Percentiles rank a stretch among this genome's conserved stretches.
phyloP scores from a whole-genome alignment of 2,329 filamentous ascomycete species.

The Fusarium sp. region DNA sequence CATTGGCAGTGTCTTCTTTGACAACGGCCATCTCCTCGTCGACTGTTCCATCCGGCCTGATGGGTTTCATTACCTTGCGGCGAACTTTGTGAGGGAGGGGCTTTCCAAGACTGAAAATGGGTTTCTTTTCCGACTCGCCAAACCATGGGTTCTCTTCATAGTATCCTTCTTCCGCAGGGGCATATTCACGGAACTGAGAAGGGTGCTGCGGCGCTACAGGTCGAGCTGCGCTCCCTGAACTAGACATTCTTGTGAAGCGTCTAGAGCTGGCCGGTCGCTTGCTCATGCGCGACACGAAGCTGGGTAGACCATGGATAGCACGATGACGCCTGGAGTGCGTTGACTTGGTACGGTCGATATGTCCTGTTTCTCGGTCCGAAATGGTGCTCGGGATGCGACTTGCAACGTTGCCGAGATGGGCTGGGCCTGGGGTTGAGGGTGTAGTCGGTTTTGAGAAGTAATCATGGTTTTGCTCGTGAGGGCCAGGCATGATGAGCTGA shows the following conservation, averaged over 20 bases:
- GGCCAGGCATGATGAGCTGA: neutral
- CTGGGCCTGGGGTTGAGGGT: constrained; percentile 26
- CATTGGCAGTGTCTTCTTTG: neutral
- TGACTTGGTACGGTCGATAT: neutral
- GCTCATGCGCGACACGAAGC: constrained; percentile 19
- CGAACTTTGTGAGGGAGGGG: constrained; percentile 39
- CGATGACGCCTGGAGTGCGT: constrained; percentile 2
- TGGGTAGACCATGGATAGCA: constrained; percentile 13
- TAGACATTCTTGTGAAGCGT: constrained; percentile 4
- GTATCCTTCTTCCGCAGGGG: constrained; percentile 37
- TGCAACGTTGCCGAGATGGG: constrained; percentile 22
- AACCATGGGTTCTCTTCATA: constrained; percentile 42
- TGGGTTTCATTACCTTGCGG: constrained; percentile 14
- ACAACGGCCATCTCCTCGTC: constrained; percentile 31
- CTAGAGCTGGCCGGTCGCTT: constrained; percentile 1
- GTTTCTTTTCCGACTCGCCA: constrained; percentile 29
- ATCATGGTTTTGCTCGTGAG: constrained; percentile 17
- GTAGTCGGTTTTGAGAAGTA: constrained; percentile 25
- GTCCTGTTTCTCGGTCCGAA: constrained; percentile 10
- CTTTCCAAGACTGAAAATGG: constrained; percentile 40
- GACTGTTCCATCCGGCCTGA: neutral
- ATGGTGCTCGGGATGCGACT: constrained; percentile 31
- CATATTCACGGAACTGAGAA: constrained; percentile 8
- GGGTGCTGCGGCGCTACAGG: constrained; percentile 6
- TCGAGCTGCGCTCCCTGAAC: neutral